Percentiles rank a stretch among this genome's conserved stretches.
phyloP scores from a whole-genome alignment of 192 early-diverging fungal species.

The Podila epigama region DNA sequence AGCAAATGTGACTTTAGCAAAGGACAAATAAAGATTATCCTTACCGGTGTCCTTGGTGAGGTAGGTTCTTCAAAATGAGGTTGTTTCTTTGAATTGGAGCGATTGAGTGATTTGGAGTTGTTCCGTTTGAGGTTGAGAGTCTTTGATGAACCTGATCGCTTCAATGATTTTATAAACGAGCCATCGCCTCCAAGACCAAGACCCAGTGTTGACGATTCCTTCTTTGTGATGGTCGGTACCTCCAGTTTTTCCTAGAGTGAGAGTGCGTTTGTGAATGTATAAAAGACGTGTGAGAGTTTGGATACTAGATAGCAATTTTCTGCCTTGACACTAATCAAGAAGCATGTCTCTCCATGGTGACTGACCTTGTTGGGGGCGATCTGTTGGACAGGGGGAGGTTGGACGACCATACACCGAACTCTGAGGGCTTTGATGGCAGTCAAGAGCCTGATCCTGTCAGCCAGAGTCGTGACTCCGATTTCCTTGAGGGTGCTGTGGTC shows the following conservation, averaged over 20 bases:
- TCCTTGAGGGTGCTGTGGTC: conserved; percentile 84
- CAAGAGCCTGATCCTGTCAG: conserved; percentile 84
- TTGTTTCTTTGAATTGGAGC: conserved; percentile 48
- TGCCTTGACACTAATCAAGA: not conserved
- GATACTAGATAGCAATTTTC: no score
- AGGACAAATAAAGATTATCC: not conserved
- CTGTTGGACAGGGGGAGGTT: conserved; percentile 5
- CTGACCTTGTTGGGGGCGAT: conserved; percentile 34
- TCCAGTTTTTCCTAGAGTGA: conserved; percentile 42
- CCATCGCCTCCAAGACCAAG: conserved; percentile 34
- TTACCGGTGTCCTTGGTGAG: conserved; percentile 44
- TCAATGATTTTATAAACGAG: conserved; percentile 38
- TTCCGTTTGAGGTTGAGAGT: conserved; percentile 33
- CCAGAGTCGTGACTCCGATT: conserved; percentile 80
- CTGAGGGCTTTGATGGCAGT: conserved; percentile 77
- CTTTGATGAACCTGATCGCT: conserved; percentile 44
- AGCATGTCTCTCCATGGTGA: not conserved
- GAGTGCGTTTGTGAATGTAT: no score
- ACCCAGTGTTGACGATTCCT: conserved; percentile 26
- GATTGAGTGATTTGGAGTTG: conserved; percentile 36
- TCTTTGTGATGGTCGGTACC: conserved; percentile 36
- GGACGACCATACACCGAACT: conserved; percentile 61
- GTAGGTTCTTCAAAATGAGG: conserved; percentile 47
- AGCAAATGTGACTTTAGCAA: no score
- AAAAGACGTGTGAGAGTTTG: no score